phyloP scores from a whole-genome alignment of 352 stramenopile species.

The Phytophthora quininea region DNA sequence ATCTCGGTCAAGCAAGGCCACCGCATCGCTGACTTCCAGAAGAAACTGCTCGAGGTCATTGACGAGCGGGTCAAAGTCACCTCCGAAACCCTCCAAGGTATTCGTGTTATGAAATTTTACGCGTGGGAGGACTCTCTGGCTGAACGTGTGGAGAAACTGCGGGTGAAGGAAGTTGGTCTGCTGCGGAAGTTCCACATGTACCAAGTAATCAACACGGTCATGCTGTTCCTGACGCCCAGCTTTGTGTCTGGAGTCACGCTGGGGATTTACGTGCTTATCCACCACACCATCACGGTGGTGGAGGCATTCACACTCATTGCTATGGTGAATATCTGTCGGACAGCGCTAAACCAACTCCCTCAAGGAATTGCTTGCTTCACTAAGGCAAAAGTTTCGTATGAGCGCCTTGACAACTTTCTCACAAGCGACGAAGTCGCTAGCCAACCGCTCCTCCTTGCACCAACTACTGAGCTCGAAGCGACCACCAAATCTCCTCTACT shows the following conservation, averaged over 20 bases:
- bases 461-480: neutral
- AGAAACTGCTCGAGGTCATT: slow-evolving; percentile 33
- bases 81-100: slow-evolving; percentile 89
- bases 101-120: slow-evolving; percentile 89
- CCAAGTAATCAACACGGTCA: slow-evolving; percentile 54
- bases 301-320: slow-evolving; percentile 22
- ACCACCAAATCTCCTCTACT: slow-evolving; percentile 6
- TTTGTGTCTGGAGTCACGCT: slow-evolving; percentile 30
- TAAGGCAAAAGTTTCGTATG: slow-evolving; percentile 20
- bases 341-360: slow-evolving; percentile 15
- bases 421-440: slow-evolving; percentile 6
- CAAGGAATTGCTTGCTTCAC: slow-evolving; percentile 10
- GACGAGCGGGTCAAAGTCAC: slow-evolving; percentile 87
- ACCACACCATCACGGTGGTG: slow-evolving; percentile 12
- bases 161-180: slow-evolving; percentile 35
- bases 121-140: slow-evolving; percentile 57
- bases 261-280: slow-evolving; percentile 36
- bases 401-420: slow-evolving; percentile 15
- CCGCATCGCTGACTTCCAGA: slow-evolving; percentile 14
- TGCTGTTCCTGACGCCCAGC: slow-evolving; percentile 49
- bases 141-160: slow-evolving; percentile 30
- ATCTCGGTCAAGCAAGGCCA: neutral
- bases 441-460: neutral
- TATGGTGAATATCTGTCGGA: slow-evolving; percentile 25
- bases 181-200: slow-evolving; percentile 34